Evolutionary conservation across 23 red algal genomes (phyloP).

Genomic region (Chondrus crispus): DNA sequence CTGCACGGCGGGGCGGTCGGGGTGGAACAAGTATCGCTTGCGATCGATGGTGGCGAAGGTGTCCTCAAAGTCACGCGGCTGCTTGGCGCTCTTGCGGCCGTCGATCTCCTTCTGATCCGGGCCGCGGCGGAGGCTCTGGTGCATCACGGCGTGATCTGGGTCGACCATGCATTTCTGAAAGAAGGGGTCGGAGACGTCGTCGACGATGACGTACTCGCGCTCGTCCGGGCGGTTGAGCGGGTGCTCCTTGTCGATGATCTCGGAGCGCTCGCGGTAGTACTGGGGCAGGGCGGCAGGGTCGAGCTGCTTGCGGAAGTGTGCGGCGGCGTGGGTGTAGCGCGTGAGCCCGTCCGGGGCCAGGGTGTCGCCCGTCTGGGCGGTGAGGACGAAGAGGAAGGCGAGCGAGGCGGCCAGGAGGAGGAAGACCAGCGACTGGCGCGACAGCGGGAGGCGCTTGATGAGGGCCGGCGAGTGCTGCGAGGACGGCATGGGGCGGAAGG

Average conservation of each 20-base stretch:
- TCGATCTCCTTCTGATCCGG: conserved; percentile 42
- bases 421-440: too few species aligned
- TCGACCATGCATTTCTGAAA: conserved; percentile 34
- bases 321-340: neutral
- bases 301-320: neutral
- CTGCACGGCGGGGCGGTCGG: conserved; percentile 37
- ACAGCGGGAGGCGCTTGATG: too few species aligned
- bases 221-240: neutral
- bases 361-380: neutral
- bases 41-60: conserved; percentile 31
- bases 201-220: conserved; percentile 8
- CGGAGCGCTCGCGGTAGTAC: neutral
- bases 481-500: too few species aligned
- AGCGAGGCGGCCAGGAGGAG: too few species aligned
- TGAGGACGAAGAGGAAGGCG: too few species aligned
- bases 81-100: conserved; percentile 23
- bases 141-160: conserved; percentile 8
- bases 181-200: conserved; percentile 3
- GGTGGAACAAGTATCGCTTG: conserved; percentile 31
- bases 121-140: conserved; percentile 32
- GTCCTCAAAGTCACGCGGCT: conserved; percentile 58
- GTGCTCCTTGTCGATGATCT: neutral
- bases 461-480: too few species aligned
- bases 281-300: neutral
- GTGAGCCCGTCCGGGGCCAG: neutral